A percentile compares a stretch with the other conserved stretches of the same genome.
Evolutionary conservation across 2,329 filamentous ascomycete species (phyloP).

Genomic region (Stachybotrys chartarum): DNA sequence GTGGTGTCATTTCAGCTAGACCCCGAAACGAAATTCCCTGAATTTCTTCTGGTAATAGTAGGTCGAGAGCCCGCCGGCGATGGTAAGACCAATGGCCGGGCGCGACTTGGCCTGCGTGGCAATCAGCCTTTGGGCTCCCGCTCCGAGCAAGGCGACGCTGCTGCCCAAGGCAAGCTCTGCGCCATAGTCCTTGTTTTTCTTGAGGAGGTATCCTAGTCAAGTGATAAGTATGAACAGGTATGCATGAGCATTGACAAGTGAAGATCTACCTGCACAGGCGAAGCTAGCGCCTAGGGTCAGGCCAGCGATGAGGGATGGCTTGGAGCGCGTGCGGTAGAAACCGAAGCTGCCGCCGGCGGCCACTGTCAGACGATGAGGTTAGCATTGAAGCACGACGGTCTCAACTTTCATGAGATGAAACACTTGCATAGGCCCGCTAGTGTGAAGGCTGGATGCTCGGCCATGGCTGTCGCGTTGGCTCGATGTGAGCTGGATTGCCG

Average conservation of each 20-base stretch:
- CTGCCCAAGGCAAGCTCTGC: conserved; percentile 32
- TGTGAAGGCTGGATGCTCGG: conserved; percentile 33
- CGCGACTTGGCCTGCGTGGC: conserved; percentile 29
- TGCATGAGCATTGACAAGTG: background rate
- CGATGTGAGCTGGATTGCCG: too few species aligned
- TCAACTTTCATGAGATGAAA: background rate
- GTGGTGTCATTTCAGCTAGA: conserved; percentile 11
- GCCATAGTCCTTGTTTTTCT: conserved; percentile 33
- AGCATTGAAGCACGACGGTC: accelerated
- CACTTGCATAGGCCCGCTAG: conserved; percentile 29
- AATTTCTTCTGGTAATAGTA: conserved; percentile 35
- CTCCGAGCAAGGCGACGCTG: conserved; percentile 28
- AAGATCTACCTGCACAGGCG: conserved; percentile 13
- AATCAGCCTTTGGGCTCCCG: conserved; percentile 28
- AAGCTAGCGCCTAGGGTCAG: conserved; percentile 15
- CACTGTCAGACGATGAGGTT: conserved; percentile 7
- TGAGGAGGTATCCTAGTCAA: conserved; percentile 29
- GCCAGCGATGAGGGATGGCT: conserved; percentile 16
- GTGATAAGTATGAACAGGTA: background rate
- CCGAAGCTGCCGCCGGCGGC: conserved; percentile 16
- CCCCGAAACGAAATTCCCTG: conserved; percentile 30
- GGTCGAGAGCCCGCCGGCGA: conserved; percentile 25
- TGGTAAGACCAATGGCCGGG: conserved; percentile 25
- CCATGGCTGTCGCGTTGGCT: conserved; percentile 18
- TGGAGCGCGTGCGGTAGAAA: conserved; percentile 15